These are phyloP conservation scores for Akanthomyces uredinophilus DNA, from an alignment of 2,329 filamentous ascomycete genomes.

Conservation along the genomic window DNA sequence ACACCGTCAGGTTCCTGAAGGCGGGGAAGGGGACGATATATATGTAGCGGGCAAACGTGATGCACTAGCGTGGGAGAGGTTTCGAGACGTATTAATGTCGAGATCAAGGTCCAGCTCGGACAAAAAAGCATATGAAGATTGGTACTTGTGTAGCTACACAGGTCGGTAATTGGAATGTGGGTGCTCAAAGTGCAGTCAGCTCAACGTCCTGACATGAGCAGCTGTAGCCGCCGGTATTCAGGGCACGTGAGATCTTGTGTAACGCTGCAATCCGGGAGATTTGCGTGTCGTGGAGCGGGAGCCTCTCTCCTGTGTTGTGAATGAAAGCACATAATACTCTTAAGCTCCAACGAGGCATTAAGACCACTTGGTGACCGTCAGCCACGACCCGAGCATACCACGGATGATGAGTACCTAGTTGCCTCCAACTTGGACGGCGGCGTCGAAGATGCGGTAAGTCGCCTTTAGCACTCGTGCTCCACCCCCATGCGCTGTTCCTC, in stretches of 20 bases:
- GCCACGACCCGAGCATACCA: background rate
- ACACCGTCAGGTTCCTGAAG: slow-evolving; percentile 1
- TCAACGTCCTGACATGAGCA: too few species aligned
- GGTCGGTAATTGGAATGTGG: too few species aligned
- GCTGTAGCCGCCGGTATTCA: too few species aligned
- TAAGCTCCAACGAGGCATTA: background rate
- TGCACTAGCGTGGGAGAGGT: background rate
- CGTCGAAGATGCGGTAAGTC: background rate
- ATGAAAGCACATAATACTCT: too few species aligned
- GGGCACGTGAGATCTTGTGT: too few species aligned
- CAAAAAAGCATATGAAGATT: background rate
- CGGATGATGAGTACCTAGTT: too few species aligned
- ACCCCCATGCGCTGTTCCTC: slow-evolving; percentile 7
- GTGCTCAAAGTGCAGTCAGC: too few species aligned
- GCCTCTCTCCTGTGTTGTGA: too few species aligned
- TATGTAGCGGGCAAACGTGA: background rate
- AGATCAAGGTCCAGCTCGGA: background rate
- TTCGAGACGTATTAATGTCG: background rate
- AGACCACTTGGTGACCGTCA: background rate
- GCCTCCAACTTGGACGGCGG: too few species aligned
- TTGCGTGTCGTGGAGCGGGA: too few species aligned
- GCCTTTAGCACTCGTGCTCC: background rate
- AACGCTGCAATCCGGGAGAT: too few species aligned
- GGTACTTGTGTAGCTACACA: too few species aligned
- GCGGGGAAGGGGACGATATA: background rate